A percentile compares a stretch with the other conserved stretches of the same genome.
Conservation (phyloP, 352 stramenopile genomes). For the Pythium rhizo-oryzae region DNA sequence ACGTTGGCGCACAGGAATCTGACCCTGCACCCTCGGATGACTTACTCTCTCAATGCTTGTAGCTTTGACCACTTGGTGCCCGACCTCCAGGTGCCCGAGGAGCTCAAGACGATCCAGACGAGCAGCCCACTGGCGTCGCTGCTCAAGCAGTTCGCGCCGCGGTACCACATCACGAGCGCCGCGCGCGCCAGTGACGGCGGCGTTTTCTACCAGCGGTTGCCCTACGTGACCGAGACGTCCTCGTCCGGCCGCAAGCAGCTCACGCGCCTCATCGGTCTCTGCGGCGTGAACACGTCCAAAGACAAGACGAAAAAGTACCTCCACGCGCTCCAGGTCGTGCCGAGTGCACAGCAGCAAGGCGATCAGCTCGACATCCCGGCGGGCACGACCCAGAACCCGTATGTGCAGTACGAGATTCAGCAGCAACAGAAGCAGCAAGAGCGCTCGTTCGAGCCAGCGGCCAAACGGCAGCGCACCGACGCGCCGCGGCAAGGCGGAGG, state of each 20-base stretch:
- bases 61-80: slow-evolving; percentile 52
- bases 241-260: slow-evolving; percentile 56
- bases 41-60: not conserved
- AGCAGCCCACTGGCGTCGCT: slow-evolving; percentile 36
- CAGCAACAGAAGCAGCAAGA: too few species aligned
- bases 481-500: slow-evolving; percentile 16
- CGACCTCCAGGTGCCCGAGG: slow-evolving; percentile 56
- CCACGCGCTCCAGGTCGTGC: slow-evolving; percentile 69
- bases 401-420: slow-evolving; percentile 32
- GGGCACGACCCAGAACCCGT: slow-evolving; percentile 77
- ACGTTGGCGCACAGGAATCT: not conserved
- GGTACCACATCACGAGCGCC: slow-evolving; percentile 73
- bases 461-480: slow-evolving; percentile 49
- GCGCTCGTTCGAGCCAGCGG: slow-evolving; percentile 29
- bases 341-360: slow-evolving; percentile 32
- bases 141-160: slow-evolving; percentile 54
- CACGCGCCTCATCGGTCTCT: slow-evolving; percentile 74
- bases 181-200: slow-evolving; percentile 31
- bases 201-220: slow-evolving; percentile 82
- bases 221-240: slow-evolving; percentile 67
- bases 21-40: too few species aligned
- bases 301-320: slow-evolving; percentile 84
- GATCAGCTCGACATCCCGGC: slow-evolving; percentile 63
- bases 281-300: slow-evolving; percentile 55
- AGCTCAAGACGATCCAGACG: slow-evolving; percentile 43